Evolutionary conservation across 306 rosid genomes (phyloP).

Genomic region (Ammopiptanthus mongolicus): DNA sequence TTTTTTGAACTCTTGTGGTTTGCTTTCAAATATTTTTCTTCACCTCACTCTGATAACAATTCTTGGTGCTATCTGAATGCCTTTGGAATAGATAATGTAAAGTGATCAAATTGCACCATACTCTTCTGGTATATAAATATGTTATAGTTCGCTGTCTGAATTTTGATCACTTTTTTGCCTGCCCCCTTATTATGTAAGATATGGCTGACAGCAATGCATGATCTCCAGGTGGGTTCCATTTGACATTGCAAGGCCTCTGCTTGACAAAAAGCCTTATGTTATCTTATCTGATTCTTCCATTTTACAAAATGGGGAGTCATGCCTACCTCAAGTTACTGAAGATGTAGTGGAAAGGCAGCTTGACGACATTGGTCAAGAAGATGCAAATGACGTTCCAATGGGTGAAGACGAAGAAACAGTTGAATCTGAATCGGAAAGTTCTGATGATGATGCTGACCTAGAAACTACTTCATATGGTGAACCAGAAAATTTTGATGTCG

Average conservation of each 20-base stretch:
- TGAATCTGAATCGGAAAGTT: conserved; percentile 48
- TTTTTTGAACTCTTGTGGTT: neutral
- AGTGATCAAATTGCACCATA: neutral
- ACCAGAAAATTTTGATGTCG: conserved; percentile 36
- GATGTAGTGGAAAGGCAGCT: conserved; percentile 37
- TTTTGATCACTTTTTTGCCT: conserved; percentile 4
- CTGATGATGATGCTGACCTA: conserved; percentile 49
- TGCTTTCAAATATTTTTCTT: neutral
- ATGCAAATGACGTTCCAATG: conserved; percentile 50
- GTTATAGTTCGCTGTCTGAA: neutral
- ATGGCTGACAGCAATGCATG: conserved; percentile 32
- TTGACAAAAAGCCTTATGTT: conserved; percentile 63
- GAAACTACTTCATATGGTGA: conserved; percentile 37
- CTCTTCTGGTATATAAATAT: neutral
- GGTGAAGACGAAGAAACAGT: conserved; percentile 50
- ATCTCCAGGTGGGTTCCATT: conserved; percentile 81
- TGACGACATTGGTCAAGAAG: conserved; percentile 42
- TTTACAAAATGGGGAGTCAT: conserved; percentile 51
- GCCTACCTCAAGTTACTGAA: conserved; percentile 32
- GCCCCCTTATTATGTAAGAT: neutral
- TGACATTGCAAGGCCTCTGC: conserved; percentile 68
- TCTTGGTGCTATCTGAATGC: neutral
- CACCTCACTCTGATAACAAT: neutral
- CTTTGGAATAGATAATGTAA: neutral
- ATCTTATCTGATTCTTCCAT: conserved; percentile 67